Percentiles rank a stretch among this genome's conserved stretches.
These are phyloP conservation scores for Mimosa bimucronata DNA, from an alignment of 306 rosid species.

Conservation along the genomic window DNA sequence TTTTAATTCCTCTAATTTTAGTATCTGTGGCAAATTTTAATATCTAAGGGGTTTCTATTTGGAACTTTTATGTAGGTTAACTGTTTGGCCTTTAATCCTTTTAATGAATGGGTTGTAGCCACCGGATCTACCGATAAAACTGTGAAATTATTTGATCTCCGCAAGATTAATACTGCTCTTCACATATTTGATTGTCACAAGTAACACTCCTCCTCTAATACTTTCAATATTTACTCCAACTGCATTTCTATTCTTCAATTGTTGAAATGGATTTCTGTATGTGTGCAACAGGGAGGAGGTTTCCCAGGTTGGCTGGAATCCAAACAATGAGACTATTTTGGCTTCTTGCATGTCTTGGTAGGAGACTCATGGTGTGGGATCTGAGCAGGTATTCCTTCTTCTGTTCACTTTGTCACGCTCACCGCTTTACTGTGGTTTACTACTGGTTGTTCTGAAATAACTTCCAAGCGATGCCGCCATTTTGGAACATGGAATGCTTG, in stretches of 20 bases:
- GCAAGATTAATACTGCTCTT: conserved; percentile 74
- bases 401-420: conserved; percentile 19
- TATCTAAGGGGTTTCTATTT: too few species aligned
- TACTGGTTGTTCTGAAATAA: background rate
- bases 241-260: conserved; percentile 7
- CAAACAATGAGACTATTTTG: conserved; percentile 92
- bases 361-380: conserved; percentile 99
- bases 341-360: conserved; percentile 96
- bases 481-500: background rate
- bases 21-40: too few species aligned
- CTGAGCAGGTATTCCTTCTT: conserved; percentile 83
- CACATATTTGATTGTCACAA: conserved; percentile 95
- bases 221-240: conserved; percentile 22
- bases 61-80: conserved; percentile 65
- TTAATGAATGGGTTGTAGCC: conserved; percentile 96
- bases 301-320: conserved; percentile 99
- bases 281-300: conserved; percentile 84
- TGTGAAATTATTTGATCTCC: conserved; percentile 90
- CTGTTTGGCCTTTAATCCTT: conserved; percentile 98
- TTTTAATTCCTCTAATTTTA: conserved; percentile 27
- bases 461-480: background rate
- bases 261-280: conserved; percentile 34
- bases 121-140: conserved; percentile 99
- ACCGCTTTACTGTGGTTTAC: background rate
- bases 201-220: conserved; percentile 51